phyloP scores from a whole-genome alignment of 2,329 filamentous ascomycete genomes.

The Monilinia polystroma region DNA sequence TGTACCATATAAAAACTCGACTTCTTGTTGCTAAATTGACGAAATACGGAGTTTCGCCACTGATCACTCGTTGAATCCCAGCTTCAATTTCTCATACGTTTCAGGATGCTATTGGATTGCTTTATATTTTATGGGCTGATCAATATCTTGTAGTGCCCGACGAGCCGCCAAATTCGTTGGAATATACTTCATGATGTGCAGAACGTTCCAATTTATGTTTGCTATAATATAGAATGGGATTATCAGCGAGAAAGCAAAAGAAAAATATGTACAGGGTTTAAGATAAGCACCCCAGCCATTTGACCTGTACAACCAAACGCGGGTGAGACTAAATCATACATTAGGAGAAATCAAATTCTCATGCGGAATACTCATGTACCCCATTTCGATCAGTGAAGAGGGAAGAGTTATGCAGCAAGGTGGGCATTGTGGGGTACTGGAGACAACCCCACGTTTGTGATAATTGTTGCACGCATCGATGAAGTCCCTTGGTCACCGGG shows the following conservation, averaged over 20 bases:
- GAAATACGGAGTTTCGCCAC: neutral
- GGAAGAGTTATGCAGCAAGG: conserved; percentile 12
- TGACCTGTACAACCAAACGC: conserved; percentile 5
- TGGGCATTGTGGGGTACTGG: conserved; percentile 8
- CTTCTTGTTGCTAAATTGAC: neutral
- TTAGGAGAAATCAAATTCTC: conserved; percentile 1
- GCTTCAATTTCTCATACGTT: neutral
- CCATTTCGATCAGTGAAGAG: neutral
- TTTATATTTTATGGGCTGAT: neutral
- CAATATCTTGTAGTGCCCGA: neutral
- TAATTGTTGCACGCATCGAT: conserved; percentile 4
- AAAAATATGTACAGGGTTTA: conserved; percentile 10
- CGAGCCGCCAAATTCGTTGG: conserved; percentile 1
- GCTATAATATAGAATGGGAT: neutral
- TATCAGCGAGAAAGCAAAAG: conserved; percentile 19
- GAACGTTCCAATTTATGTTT: conserved; percentile 8
- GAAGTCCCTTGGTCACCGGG: neutral
- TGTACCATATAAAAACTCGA: neutral
- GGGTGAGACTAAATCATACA: conserved; percentile 20
- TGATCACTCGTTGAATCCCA: neutral
- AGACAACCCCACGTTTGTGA: conserved; percentile 5
- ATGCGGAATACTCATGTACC: neutral
- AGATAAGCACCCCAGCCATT: conserved; percentile 21
- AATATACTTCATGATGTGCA: conserved; percentile 4
- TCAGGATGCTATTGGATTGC: neutral